A percentile compares a stretch with the other conserved stretches of the same genome.
These are phyloP conservation scores for Thelonectria rubi DNA, from an alignment of 2,329 filamentous ascomycete genomes.

Conservation along the genomic window DNA sequence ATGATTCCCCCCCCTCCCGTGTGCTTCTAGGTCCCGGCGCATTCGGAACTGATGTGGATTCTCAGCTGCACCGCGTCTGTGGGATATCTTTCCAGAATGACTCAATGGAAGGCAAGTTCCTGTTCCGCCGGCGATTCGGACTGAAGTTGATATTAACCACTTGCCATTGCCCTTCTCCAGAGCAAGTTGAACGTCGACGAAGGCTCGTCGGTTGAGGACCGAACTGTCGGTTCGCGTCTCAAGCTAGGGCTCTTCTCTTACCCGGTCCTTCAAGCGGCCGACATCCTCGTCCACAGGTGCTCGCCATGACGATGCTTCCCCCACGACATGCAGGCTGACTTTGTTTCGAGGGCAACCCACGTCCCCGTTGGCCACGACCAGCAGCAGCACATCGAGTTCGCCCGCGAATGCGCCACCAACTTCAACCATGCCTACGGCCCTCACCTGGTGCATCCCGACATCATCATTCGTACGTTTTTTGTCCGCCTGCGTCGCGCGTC, in stretches of 20 bases:
- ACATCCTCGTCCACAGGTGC: slow-evolving; percentile 86
- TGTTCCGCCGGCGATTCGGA: too few relatives aligned
- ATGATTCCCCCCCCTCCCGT: not conserved
- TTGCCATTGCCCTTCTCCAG: slow-evolving; percentile 51
- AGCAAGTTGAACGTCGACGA: slow-evolving; percentile 76
- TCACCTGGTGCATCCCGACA: slow-evolving; percentile 72
- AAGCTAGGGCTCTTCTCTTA: slow-evolving; percentile 96
- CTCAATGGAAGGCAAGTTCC: slow-evolving; percentile 87
- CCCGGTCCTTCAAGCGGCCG: slow-evolving; percentile 92
- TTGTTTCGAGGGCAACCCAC: slow-evolving; percentile 70
- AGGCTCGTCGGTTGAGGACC: slow-evolving; percentile 65
- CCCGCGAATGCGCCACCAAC: slow-evolving; percentile 82
- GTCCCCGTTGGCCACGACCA: slow-evolving; percentile 98
- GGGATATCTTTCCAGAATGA: slow-evolving; percentile 97
- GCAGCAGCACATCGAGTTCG: slow-evolving; percentile 91
- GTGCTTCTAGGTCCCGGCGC: slow-evolving; percentile 69
- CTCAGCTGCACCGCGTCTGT: slow-evolving; percentile 90
- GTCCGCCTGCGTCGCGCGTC: too few relatives aligned
- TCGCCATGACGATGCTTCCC: not conserved
- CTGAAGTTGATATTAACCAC: slow-evolving; percentile 16
- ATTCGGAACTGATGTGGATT: slow-evolving; percentile 97
- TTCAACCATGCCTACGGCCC: slow-evolving; percentile 82
- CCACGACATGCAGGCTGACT: slow-evolving; percentile 49
- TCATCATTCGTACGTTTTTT: slow-evolving; percentile 70
- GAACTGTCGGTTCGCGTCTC: slow-evolving; percentile 66